Conservation (phyloP, 495 filamentous ascomycete species). For the Xylaria curta region DNA sequence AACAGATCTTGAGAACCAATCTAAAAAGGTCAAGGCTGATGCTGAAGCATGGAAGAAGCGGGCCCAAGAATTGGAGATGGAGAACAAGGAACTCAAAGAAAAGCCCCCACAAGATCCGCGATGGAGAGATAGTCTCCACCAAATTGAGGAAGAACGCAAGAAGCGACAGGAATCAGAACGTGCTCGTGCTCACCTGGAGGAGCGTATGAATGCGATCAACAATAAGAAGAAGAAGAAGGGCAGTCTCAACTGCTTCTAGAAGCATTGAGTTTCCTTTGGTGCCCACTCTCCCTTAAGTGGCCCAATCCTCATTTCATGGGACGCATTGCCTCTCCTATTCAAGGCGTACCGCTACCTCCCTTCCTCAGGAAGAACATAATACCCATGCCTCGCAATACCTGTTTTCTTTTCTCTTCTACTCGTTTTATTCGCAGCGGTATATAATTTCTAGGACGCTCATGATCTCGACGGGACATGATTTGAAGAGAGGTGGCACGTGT, state of each 20-base stretch:
- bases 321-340: background rate
- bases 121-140: constrained; percentile 75
- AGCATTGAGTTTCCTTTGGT: background rate
- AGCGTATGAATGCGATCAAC: constrained; percentile 90
- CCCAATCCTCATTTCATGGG: background rate
- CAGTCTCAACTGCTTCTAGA: constrained; percentile 93
- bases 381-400: background rate
- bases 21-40: constrained; percentile 84
- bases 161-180: constrained; percentile 87
- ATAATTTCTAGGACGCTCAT: constrained; percentile 11
- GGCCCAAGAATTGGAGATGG: constrained; percentile 75
- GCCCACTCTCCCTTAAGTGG: background rate
- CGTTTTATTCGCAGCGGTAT: constrained; percentile 18
- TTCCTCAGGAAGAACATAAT: background rate
- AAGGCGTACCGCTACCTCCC: background rate
- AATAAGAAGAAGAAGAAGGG: constrained; percentile 96
- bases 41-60: constrained; percentile 90
- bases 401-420: constrained; percentile 13
- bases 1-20: constrained; percentile 86
- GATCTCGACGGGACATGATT: constrained; percentile 29
- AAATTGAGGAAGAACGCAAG: constrained; percentile 91
- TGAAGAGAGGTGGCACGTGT: constrained; percentile 25
- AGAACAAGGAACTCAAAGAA: constrained; percentile 70
- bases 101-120: constrained; percentile 61
- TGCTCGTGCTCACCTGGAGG: constrained; percentile 85